Conservation (phyloP, 352 stramenopile species). For the Phytophthora megakarya region DNA sequence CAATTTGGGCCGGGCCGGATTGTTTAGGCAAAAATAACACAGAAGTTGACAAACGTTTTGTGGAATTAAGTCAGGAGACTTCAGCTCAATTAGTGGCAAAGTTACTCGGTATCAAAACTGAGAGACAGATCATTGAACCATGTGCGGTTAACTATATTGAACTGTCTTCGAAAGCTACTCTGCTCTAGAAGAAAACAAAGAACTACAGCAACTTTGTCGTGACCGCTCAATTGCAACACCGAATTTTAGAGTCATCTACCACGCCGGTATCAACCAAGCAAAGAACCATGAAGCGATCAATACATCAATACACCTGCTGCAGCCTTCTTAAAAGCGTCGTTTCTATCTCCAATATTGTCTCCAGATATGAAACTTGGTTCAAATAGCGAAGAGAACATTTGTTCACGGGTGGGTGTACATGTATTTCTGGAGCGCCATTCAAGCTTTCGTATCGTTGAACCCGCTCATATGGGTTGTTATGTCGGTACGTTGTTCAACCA, state of each 20-base stretch:
- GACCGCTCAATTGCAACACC: neutral
- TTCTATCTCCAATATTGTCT: neutral
- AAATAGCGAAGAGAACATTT: neutral
- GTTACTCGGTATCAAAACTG: no score
- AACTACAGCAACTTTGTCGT: neutral
- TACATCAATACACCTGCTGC: neutral
- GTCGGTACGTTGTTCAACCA: no score
- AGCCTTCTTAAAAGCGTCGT: neutral
- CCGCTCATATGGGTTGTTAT: neutral
- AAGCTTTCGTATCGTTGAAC: neutral
- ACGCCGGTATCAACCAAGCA: neutral
- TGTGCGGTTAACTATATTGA: no score
- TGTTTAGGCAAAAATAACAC: no score
- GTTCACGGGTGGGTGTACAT: neutral
- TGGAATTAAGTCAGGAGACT: no score
- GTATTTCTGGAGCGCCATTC: neutral
- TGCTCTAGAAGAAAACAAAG: neutral
- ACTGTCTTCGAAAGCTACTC: neutral
- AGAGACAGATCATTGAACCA: no score
- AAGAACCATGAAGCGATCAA: neutral
- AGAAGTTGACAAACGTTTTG: neutral
- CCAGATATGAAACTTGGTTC: neutral
- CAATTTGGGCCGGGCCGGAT: no score
- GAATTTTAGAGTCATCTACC: neutral
- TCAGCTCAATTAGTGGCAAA: no score